Percentiles rank a stretch among this genome's conserved stretches.
phyloP scores from a whole-genome alignment of 169 alveolate genomes.

The Plasmodium relictum region DNA sequence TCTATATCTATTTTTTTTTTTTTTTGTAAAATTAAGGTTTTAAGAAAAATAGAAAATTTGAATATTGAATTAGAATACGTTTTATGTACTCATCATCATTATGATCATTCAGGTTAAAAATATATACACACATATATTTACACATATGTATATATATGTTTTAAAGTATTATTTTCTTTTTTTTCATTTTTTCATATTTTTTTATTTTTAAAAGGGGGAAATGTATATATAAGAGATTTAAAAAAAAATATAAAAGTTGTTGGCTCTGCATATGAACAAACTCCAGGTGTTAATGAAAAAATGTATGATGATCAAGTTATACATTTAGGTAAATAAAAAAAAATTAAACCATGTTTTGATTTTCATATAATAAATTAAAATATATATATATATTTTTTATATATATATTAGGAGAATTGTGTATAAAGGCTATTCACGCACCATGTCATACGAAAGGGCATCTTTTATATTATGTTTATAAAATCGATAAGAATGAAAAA shows the following conservation, averaged over 20 bases:
- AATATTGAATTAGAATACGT: slow-evolving; percentile 75
- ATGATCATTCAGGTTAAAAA: slow-evolving; percentile 86
- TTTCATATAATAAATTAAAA: background rate
- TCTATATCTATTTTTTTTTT: background rate
- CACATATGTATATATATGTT: background rate
- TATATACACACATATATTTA: slow-evolving; percentile 1
- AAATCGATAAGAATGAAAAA: slow-evolving; percentile 52
- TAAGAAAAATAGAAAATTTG: slow-evolving; percentile 73
- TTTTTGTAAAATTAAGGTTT: slow-evolving; percentile 1
- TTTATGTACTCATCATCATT: slow-evolving; percentile 89
- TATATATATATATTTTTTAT: background rate
- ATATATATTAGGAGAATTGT: slow-evolving; percentile 80
- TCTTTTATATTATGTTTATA: slow-evolving; percentile 89
- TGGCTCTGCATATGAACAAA: slow-evolving; percentile 92
- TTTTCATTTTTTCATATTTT: background rate
- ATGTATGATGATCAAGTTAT: slow-evolving; percentile 86
- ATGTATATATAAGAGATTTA: slow-evolving; percentile 80
- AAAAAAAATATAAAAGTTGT: slow-evolving; percentile 86
- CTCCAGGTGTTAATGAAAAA: slow-evolving; percentile 90
- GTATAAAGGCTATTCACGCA: slow-evolving; percentile 88
- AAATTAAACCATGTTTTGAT: background rate
- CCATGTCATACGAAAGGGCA: slow-evolving; percentile 98
- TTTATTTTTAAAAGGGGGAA: slow-evolving; percentile 86
- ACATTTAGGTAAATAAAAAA: slow-evolving; percentile 56
- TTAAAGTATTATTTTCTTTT: background rate